phyloP scores from a whole-genome alignment of 805 yeast genomes.

The Dipodascus albidus region DNA sequence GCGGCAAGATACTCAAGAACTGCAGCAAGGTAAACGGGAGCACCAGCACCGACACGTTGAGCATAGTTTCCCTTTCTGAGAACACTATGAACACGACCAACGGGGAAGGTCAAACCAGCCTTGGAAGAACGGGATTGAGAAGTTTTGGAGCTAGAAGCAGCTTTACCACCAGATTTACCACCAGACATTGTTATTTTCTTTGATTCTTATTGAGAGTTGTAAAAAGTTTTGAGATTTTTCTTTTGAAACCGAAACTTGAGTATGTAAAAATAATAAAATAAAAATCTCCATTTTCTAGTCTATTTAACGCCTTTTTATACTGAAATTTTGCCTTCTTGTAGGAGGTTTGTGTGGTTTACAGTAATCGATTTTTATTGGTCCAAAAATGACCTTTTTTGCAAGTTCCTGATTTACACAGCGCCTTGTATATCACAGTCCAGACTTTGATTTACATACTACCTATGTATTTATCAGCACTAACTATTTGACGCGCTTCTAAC shows the following conservation, averaged over 20 bases:
- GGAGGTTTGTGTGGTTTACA: neutral
- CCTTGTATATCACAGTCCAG: neutral
- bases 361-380: neutral
- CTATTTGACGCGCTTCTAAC: neutral
- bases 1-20: constrained; percentile 96
- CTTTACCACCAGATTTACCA: constrained; percentile 81
- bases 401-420: neutral
- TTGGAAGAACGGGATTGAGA: constrained; percentile 97
- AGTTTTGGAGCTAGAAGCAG: constrained; percentile 89
- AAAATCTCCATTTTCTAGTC: neutral
- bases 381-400: neutral
- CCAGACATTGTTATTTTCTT: constrained; percentile 48
- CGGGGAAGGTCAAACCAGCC: constrained; percentile 99
- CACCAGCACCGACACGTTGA: constrained; percentile 98
- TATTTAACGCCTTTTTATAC: neutral
- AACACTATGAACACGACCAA: constrained; percentile 96
- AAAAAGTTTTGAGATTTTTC: neutral
- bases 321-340: neutral
- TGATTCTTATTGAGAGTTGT: neutral
- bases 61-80: constrained; percentile 96
- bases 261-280: neutral
- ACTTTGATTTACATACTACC: neutral
- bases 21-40: constrained; percentile 93
- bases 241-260: neutral
- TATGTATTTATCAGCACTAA: neutral